phyloP scores from a whole-genome alignment of 169 alveolate genomes.

The Sarcocystis neurona region DNA sequence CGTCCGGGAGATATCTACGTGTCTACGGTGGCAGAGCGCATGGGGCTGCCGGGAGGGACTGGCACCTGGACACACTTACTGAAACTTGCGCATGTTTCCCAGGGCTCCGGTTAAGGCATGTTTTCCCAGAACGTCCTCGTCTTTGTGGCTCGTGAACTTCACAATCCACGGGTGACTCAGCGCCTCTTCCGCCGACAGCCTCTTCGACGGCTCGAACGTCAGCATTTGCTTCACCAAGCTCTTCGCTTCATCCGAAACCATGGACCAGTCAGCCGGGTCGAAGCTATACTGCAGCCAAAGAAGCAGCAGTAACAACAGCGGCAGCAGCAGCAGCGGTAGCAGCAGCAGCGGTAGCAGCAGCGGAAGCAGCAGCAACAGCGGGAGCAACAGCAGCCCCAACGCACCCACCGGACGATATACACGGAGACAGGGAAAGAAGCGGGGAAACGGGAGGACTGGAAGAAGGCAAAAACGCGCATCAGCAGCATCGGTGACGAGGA shows the following conservation, averaged over 20 bases:
- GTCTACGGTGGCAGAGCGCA: no score
- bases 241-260: constrained; percentile 89
- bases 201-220: constrained; percentile 82
- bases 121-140: constrained; percentile 73
- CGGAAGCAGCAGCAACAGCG: no score
- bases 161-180: constrained; percentile 88
- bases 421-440: no score
- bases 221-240: constrained; percentile 86
- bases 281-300: constrained; percentile 63
- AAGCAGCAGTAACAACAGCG: no score
- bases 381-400: no score
- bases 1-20: not conserved
- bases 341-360: no score
- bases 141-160: constrained; percentile 70
- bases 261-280: constrained; percentile 77
- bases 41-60: no score
- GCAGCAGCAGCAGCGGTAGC: no score
- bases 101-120: constrained; percentile 79
- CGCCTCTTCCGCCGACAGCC: constrained; percentile 91
- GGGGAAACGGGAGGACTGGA: no score
- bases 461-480: no score
- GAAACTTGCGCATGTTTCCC: constrained; percentile 83
- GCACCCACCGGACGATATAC: no score
- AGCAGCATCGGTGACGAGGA: no score
- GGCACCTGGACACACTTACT: constrained; percentile 70